Base-by-base conservation (phyloP, 208 protist genomes). In the Tritrichomonas foetus region DNA sequence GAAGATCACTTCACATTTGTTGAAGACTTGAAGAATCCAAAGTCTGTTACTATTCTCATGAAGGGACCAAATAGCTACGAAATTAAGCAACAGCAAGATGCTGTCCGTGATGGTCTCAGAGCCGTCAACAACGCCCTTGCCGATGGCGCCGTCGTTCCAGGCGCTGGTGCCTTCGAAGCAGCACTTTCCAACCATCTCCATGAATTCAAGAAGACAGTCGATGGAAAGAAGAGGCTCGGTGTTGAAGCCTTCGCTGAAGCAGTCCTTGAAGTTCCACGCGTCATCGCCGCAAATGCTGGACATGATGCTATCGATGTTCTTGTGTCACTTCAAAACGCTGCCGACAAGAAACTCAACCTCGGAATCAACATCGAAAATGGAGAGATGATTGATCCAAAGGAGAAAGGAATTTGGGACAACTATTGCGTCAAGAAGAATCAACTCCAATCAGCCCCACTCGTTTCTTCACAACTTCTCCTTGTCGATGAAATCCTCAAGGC, bases 1-100 rank as follows among this genome's bases (percentile, higher is more conserved):
- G 99, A 99, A 94, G 98, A 99, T 80, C 99, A 99, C 95, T 99
- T 98, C 96, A 99, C 99, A 3, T 99, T 99, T 96, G 97, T 99
- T 25, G 99, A 99, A 96, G 98, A 95, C 30, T 96, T 97, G 69
- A 97, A 97, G 94, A 97, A 98, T 93, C 98, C 98, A 33, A 95
- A 96, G 92, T 99, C 98, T 92, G 99, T 98, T 96, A 99, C 99
- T 27, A 98, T 99, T 39, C 95, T 99, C 9, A 97, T 99, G 78
- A 99, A 99, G 11, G 95, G 98, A 22, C 98, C 99, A 66, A 99
- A 99, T 95, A 97, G 98, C 93, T 98, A 99, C 96, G 99, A 98
- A 0, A 99, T 99, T 95, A 97, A 96, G 5, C 99, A 99, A 95
- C 98, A 99, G 94, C 99, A 99, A 96, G 98, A 94, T 47, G 92